A percentile compares a stretch with the other conserved stretches of the same genome.
Evolutionary conservation across 2,329 filamentous ascomycete genomes (phyloP).

Genomic region (Colletotrichum cordylinicola): DNA sequence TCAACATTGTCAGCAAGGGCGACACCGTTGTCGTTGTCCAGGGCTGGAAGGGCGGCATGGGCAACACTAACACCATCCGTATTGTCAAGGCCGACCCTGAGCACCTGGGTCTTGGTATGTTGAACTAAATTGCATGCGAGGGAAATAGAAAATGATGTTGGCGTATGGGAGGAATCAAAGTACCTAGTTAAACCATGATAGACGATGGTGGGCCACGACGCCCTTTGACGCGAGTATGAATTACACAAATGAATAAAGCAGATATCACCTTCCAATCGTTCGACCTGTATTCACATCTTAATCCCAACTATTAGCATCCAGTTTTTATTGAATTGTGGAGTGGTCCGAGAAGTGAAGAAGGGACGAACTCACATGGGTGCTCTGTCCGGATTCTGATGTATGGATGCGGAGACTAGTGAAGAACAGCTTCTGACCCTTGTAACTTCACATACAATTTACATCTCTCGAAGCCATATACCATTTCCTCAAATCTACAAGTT

Average conservation of each 20-base stretch:
- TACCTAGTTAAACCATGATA: conserved; percentile 21
- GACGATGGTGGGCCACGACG: conserved; percentile 15
- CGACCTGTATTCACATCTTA: too few species aligned
- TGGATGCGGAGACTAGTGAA: not conserved
- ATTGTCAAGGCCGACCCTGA: conserved; percentile 67
- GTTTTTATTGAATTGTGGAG: not conserved
- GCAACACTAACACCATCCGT: conserved; percentile 84
- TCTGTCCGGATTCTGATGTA: not conserved
- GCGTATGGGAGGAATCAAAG: conserved; percentile 17
- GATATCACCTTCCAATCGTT: not conserved
- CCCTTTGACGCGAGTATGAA: conserved; percentile 15
- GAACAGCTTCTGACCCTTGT: not conserved
- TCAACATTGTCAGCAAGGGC: conserved; percentile 75
- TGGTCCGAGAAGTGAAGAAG: not conserved
- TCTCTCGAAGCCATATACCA: not conserved
- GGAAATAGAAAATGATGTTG: not conserved
- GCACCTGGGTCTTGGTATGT: conserved; percentile 61
- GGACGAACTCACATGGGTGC: not conserved
- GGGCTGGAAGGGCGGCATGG: conserved; percentile 91
- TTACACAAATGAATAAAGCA: conserved; percentile 17
- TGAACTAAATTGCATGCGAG: conserved; percentile 15
- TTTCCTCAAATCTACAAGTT: not conserved
- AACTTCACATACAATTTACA: not conserved
- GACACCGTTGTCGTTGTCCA: conserved; percentile 85
- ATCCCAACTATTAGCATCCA: not conserved